Percentiles rank a stretch among this genome's conserved stretches.
phyloP scores from a whole-genome alignment of 352 stramenopile species.

The Phytophthora niederhauseri region DNA sequence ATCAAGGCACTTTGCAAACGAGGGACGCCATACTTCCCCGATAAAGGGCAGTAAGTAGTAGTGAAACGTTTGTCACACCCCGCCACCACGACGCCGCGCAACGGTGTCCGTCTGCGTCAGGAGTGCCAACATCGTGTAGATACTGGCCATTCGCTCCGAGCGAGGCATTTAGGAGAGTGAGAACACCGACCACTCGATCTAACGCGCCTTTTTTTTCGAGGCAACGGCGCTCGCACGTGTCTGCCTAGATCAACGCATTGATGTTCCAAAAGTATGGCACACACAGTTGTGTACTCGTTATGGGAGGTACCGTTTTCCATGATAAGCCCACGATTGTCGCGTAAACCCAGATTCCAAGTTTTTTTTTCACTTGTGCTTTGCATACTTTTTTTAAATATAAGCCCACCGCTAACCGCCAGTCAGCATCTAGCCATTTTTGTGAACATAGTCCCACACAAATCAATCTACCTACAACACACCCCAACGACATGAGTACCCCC shows the following conservation, averaged over 20 bases:
- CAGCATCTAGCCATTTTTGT: not conserved
- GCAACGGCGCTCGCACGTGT: not conserved
- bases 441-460: not conserved
- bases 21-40: not conserved
- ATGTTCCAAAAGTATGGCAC: not conserved
- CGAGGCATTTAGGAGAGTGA: not conserved
- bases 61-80: not conserved
- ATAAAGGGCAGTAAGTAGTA: slow-evolving; percentile 4
- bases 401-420: no score
- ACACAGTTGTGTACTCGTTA: not conserved
- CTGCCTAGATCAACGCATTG: not conserved
- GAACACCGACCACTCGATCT: not conserved
- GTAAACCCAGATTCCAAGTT: no score
- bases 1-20: no score
- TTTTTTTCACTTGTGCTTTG: no score
- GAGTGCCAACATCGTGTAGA: not conserved
- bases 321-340: no score
- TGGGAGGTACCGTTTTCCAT: no score
- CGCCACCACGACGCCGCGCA: no score
- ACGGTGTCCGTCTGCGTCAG: not conserved
- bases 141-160: not conserved
- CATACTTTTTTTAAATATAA: no score
- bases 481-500: not conserved
- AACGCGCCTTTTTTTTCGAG: slow-evolving; percentile 1
- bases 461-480: not conserved